Percentiles rank a stretch among this genome's conserved stretches.
phyloP scores from a whole-genome alignment of 2,329 filamentous ascomycete species.

The Conoideocrella luteorostrata region DNA sequence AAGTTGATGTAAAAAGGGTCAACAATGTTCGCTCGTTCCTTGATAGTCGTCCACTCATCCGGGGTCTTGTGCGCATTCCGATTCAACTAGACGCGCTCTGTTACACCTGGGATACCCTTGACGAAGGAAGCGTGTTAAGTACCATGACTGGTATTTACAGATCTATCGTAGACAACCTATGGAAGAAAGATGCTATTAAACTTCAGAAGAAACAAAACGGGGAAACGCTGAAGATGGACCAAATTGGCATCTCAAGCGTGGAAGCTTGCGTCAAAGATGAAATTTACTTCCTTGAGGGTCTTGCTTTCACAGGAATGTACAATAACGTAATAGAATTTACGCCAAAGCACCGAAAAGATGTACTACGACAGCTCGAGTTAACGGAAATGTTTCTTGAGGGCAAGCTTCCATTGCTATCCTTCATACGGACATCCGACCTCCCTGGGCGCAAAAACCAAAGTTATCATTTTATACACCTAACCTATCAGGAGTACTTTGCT shows the following conservation, averaged over 20 bases:
- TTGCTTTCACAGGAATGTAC: conserved; percentile 30
- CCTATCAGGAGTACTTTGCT: conserved; percentile 37
- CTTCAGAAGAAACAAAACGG: conserved; percentile 17
- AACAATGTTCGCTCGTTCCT: conserved; percentile 26
- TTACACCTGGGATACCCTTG: conserved; percentile 31
- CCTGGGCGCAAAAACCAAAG: conserved; percentile 11
- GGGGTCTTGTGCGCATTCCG: conserved; percentile 33
- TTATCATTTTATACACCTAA: conserved; percentile 37
- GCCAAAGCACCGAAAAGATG: conserved; percentile 12
- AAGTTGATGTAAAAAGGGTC: conserved; percentile 6
- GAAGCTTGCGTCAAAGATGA: conserved; percentile 13
- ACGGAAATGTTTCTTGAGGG: conserved; percentile 10
- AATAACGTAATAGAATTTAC: conserved; percentile 27
- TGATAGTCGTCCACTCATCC: conserved; percentile 22
- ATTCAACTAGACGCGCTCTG: conserved; percentile 39
- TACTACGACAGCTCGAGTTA: conserved; percentile 15
- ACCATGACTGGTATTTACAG: conserved; percentile 32
- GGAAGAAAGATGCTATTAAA: conserved; percentile 30
- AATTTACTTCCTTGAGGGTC: conserved; percentile 20
- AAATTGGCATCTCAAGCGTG: conserved; percentile 9
- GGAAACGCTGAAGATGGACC: neutral
- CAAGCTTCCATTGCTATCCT: conserved; percentile 24
- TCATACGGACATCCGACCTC: conserved; percentile 27
- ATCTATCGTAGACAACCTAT: conserved; percentile 27
- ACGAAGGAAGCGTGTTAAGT: conserved; percentile 12